phyloP scores from a whole-genome alignment of 257 asterid species.

The Petrea volubilis region DNA sequence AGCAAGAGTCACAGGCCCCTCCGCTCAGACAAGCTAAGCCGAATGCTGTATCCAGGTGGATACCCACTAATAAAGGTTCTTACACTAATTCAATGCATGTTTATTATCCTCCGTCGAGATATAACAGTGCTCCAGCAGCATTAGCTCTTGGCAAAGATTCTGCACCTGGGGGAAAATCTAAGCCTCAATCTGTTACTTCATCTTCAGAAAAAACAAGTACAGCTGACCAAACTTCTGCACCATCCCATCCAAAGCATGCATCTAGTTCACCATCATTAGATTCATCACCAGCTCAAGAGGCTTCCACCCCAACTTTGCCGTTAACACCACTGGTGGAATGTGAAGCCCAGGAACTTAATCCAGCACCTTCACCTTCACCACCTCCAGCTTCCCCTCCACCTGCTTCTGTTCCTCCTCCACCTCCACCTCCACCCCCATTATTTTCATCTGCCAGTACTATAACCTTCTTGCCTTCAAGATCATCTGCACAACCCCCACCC shows the following conservation, averaged over 20 bases:
- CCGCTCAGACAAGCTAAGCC: constrained; percentile 70
- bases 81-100: constrained; percentile 95
- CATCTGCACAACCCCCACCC: constrained; percentile 34
- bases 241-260: constrained; percentile 42
- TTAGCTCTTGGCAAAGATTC: constrained; percentile 61
- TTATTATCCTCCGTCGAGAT: constrained; percentile 84
- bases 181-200: constrained; percentile 45
- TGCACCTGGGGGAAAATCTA: constrained; percentile 59
- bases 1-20: constrained; percentile 53
- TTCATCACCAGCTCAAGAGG: constrained; percentile 35
- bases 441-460: constrained; percentile 8
- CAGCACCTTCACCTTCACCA: constrained; percentile 28
- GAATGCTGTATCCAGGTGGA: constrained; percentile 88
- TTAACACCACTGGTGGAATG: constrained; percentile 33
- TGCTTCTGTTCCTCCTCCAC: constrained; percentile 2
- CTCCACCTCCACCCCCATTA: constrained; percentile 19
- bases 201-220: constrained; percentile 48
- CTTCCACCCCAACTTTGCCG: constrained; percentile 30
- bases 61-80: constrained; percentile 92
- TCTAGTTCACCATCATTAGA: constrained; percentile 51
- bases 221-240: constrained; percentile 37
- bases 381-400: constrained; percentile 14
- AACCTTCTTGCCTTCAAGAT: no score
- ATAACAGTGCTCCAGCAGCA: constrained; percentile 89
- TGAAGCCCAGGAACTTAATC: constrained; percentile 40